These are phyloP conservation scores for Pythium dissotocum DNA, from an alignment of 352 stramenopile genomes.

Conservation along the genomic window DNA sequence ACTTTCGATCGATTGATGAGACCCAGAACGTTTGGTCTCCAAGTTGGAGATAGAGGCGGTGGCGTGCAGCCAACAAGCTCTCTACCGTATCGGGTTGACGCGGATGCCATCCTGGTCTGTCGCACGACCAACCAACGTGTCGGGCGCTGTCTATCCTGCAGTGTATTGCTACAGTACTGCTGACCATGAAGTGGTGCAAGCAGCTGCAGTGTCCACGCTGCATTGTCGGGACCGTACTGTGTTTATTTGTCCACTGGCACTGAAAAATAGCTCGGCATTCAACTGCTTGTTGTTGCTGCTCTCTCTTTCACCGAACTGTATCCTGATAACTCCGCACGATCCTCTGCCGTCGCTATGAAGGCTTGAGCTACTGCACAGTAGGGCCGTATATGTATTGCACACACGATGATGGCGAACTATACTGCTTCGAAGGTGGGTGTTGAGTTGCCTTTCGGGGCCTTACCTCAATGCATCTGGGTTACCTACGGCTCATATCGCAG, in stretches of 20 bases:
- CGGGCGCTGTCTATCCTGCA: no score
- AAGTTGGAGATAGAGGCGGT: no score
- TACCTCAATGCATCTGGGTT: not conserved
- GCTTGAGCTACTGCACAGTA: no score
- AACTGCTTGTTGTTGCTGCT: not conserved
- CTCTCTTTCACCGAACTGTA: not conserved
- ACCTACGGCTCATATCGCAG: conserved; percentile 1
- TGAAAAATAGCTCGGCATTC: not conserved
- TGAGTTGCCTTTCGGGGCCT: not conserved
- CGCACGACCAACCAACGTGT: not conserved
- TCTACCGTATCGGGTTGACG: not conserved
- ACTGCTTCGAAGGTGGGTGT: not conserved
- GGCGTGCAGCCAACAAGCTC: not conserved
- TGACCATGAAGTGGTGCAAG: not conserved
- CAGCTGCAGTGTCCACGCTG: not conserved
- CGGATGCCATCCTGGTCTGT: not conserved
- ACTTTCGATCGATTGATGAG: not conserved
- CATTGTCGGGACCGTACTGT: not conserved
- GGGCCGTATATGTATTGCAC: no score
- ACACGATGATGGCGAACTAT: not conserved
- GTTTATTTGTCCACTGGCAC: not conserved
- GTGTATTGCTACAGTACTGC: not conserved
- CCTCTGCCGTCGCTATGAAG: no score
- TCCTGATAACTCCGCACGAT: not conserved
- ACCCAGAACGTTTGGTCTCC: not conserved